Conservation (phyloP, 441 rosid species). For the Brassica hybrid region DNA sequence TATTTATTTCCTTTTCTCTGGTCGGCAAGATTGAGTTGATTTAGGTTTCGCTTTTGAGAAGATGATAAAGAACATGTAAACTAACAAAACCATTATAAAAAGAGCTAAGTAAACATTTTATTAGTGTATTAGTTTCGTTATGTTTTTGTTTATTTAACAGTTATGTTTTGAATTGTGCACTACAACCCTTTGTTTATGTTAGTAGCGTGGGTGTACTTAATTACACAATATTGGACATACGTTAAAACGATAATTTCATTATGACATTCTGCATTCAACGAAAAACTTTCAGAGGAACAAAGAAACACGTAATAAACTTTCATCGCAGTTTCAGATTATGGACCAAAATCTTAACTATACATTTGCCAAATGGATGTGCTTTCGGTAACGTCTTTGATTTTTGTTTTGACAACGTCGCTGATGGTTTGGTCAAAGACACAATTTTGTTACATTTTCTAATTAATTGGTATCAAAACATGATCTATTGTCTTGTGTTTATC, state of each 20-base stretch:
- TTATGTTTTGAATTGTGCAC: constrained; percentile 18
- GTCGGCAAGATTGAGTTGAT: constrained; percentile 32
- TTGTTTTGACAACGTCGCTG: constrained; percentile 27
- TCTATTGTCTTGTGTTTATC: constrained; percentile 30
- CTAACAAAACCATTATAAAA: constrained; percentile 31
- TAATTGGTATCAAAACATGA: constrained; percentile 24
- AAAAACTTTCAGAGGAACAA: constrained; percentile 38
- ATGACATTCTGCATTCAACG: constrained; percentile 31
- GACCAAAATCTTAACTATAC: constrained; percentile 27
- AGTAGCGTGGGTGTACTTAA: constrained; percentile 30
- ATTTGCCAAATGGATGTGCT: constrained; percentile 30
- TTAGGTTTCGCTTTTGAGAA: constrained; percentile 19
- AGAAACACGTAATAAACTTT: constrained; percentile 44
- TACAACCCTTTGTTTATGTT: constrained; percentile 22
- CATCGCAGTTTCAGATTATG: constrained; percentile 28
- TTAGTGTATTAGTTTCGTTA: not conserved
- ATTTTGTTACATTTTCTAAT: constrained; percentile 32
- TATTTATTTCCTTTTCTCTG: not conserved
- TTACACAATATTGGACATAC: constrained; percentile 20
- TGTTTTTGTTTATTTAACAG: too few species aligned
- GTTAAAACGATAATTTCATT: constrained; percentile 32
- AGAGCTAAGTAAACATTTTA: not conserved
- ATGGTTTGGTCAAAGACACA: constrained; percentile 44
- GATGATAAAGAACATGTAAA: constrained; percentile 7
- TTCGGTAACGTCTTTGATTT: constrained; percentile 42